Evolutionary conservation across 75 land plant species (phyloP).

Genomic region (Ceratopteris richardii): DNA sequence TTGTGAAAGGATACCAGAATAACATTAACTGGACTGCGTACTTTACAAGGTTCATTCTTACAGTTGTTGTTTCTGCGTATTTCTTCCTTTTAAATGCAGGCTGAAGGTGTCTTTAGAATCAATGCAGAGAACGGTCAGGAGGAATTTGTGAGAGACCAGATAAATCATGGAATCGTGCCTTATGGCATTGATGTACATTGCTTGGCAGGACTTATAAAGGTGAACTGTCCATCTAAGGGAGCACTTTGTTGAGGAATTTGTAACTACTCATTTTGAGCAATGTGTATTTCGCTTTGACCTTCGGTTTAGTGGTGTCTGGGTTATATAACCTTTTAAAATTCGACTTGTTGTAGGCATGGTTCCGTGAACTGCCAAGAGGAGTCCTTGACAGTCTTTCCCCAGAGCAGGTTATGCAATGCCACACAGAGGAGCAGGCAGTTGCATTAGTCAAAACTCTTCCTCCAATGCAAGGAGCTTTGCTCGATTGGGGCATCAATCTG

Average conservation of each 20-base stretch:
- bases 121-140: slow-evolving; percentile 59
- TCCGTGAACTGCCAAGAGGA: slow-evolving; percentile 81
- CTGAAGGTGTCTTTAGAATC: slow-evolving; percentile 60
- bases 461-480: slow-evolving; percentile 64
- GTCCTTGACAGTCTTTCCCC: slow-evolving; percentile 68
- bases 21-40: too few relatives aligned
- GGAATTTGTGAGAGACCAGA: slow-evolving; percentile 41
- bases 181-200: slow-evolving; percentile 44
- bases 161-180: slow-evolving; percentile 51
- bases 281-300: too few relatives aligned
- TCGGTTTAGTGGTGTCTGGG: too few relatives aligned
- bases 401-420: slow-evolving; percentile 78
- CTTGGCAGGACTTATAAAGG: slow-evolving; percentile 57
- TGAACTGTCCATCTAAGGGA: too few relatives aligned
- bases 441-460: slow-evolving; percentile 60
- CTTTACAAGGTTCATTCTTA: too few relatives aligned
- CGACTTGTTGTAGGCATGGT: slow-evolving; percentile 64
- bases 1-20: too few relatives aligned
- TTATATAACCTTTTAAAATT: too few relatives aligned
- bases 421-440: slow-evolving; percentile 65
- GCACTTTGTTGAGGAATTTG: too few relatives aligned
- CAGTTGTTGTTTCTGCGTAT: too few relatives aligned
- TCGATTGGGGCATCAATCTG: slow-evolving; percentile 85
- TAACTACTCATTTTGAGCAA: too few relatives aligned
- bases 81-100: slow-evolving; percentile 15